phyloP scores from a whole-genome alignment of 2,329 filamentous ascomycete species.

The Aspergillus felis region DNA sequence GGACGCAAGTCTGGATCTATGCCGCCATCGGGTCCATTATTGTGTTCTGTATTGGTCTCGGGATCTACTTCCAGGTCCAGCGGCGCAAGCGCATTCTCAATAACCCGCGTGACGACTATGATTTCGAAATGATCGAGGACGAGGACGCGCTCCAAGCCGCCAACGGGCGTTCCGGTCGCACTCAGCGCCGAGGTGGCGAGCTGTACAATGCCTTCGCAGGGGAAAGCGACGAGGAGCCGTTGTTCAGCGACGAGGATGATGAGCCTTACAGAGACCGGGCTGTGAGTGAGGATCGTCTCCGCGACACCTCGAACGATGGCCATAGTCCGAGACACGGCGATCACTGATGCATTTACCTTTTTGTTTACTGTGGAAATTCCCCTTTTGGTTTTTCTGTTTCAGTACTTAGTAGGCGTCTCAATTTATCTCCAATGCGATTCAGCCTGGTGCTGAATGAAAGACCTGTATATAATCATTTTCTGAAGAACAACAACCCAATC shows the following conservation, averaged over 20 bases:
- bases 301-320: slow-evolving; percentile 11
- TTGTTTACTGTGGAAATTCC: slow-evolving; percentile 6
- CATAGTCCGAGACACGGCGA: slow-evolving; percentile 9
- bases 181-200: slow-evolving; percentile 69
- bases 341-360: slow-evolving; percentile 2
- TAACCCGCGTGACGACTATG: slow-evolving; percentile 75
- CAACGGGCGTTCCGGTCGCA: slow-evolving; percentile 48
- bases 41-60: slow-evolving; percentile 75
- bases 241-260: slow-evolving; percentile 47
- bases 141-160: slow-evolving; percentile 56
- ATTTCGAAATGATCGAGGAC: slow-evolving; percentile 88
- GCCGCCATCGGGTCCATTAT: slow-evolving; percentile 80
- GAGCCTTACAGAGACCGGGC: slow-evolving; percentile 33
- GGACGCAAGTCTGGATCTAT: slow-evolving; percentile 91
- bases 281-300: slow-evolving; percentile 20
- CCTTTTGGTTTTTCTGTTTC: slow-evolving; percentile 10
- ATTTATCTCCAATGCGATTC: slow-evolving; percentile 10
- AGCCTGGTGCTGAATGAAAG: not conserved
- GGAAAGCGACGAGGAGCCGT: slow-evolving; percentile 70
- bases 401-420: slow-evolving; percentile 8
- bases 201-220: slow-evolving; percentile 97
- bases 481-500: not conserved
- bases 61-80: slow-evolving; percentile 75
- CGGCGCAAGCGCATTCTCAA: slow-evolving; percentile 72
- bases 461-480: slow-evolving; percentile 3